Evolutionary conservation across 2,329 filamentous ascomycete species (phyloP).

Genomic region (Talaromyces sp.): DNA sequence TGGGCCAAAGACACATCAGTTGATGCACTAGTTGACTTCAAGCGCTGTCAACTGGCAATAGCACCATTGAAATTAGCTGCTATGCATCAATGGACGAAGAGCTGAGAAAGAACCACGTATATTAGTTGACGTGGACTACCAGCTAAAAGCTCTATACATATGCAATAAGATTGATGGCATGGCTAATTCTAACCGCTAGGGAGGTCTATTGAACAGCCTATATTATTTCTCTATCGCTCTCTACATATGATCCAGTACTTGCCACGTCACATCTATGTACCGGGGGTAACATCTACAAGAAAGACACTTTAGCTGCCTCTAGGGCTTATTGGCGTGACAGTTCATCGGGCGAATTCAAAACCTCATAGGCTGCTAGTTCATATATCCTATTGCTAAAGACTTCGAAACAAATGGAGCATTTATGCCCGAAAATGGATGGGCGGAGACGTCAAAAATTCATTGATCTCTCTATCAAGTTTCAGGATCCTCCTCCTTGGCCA

Average conservation of each 20-base stretch:
- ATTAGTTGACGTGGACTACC: not conserved
- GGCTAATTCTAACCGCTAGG: no score
- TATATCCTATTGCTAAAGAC: not conserved
- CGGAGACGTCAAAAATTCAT: not conserved
- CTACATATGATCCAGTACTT: not conserved
- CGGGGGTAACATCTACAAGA: not conserved
- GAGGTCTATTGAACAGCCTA: not conserved
- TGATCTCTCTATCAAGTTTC: slow-evolving; percentile 44
- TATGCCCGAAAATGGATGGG: not conserved
- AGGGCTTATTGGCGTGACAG: not conserved
- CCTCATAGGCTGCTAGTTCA: not conserved
- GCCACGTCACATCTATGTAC: not conserved
- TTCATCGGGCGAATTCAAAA: not conserved
- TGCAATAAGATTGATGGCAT: not conserved
- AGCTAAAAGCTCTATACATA: not conserved
- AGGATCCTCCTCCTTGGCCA: slow-evolving; percentile 74
- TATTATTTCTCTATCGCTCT: not conserved
- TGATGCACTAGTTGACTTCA: no score
- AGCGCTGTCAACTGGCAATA: not conserved
- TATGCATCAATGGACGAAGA: not conserved
- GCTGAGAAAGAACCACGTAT: not conserved
- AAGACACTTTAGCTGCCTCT: not conserved
- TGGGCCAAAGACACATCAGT: no score
- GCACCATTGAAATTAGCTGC: not conserved
- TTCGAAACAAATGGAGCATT: not conserved